Evolutionary conservation across 768 basidiomycete species (phyloP).

Genomic region (Collybia mongolica): DNA sequence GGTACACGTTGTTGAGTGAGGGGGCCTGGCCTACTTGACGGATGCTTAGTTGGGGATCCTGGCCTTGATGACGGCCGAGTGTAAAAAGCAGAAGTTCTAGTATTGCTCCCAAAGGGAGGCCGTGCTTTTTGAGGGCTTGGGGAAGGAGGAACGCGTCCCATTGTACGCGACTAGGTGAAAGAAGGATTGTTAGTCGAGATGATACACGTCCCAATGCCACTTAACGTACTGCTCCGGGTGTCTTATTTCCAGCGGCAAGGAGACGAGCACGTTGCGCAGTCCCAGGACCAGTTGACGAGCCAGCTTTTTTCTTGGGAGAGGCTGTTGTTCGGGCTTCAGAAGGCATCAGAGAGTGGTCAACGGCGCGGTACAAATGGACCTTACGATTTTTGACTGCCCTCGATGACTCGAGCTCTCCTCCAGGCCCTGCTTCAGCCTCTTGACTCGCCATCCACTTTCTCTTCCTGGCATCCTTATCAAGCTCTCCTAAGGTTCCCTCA

Average conservation of each 20-base stretch:
- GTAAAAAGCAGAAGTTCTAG: conserved; percentile 26
- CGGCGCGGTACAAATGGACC: conserved; percentile 11
- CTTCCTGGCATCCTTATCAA: conserved; percentile 69
- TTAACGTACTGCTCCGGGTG: conserved; percentile 38
- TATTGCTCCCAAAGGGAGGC: conserved; percentile 39
- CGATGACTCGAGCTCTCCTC: conserved; percentile 22
- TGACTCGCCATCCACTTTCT: conserved; percentile 76
- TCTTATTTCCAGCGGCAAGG: conserved; percentile 37
- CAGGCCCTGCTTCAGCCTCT: conserved; percentile 44
- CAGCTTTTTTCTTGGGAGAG: conserved; percentile 54
- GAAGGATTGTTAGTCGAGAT: neutral
- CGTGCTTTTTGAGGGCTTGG: conserved; percentile 47
- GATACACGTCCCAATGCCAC: neutral
- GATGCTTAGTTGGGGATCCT: conserved; percentile 51
- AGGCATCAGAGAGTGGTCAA: neutral
- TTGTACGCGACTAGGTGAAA: conserved; percentile 27
- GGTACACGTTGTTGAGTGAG: conserved; percentile 40
- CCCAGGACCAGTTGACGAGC: conserved; percentile 50
- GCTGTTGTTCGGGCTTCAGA: conserved; percentile 26
- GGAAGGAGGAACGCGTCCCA: conserved; percentile 34
- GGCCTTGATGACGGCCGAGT: conserved; percentile 38
- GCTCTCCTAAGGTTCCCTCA: conserved; percentile 49
- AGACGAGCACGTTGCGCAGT: conserved; percentile 48
- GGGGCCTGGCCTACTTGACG: conserved; percentile 26
- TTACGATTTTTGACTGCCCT: conserved; percentile 63